These are phyloP conservation scores for Ilyonectria mors-panacis DNA, from an alignment of 2,329 filamentous ascomycete genomes.

Conservation along the genomic window DNA sequence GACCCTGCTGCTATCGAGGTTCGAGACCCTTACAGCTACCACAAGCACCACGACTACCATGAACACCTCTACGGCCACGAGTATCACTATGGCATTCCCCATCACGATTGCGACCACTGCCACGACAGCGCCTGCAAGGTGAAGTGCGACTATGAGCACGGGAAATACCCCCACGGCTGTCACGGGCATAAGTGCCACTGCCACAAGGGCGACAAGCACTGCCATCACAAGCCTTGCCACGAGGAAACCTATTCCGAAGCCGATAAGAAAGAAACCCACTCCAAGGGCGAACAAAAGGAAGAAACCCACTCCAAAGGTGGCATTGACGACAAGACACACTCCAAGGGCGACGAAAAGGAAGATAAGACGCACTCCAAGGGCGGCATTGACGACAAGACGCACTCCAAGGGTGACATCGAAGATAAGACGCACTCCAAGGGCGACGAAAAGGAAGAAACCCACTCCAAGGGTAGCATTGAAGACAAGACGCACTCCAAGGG, in stretches of 20 bases:
- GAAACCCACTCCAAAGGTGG: too few relatives aligned
- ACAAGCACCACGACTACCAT: conserved; percentile 23
- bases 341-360: too few relatives aligned
- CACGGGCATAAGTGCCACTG: background rate
- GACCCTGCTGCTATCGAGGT: background rate
- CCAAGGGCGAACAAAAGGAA: too few relatives aligned
- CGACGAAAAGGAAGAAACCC: too few relatives aligned
- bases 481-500: too few relatives aligned
- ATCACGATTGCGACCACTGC: background rate
- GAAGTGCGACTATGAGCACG: conserved; percentile 4
- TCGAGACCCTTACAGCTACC: conserved; percentile 13
- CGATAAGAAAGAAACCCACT: too few relatives aligned
- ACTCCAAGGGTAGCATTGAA: too few relatives aligned
- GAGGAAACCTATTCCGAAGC: background rate
- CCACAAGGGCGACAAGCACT: background rate
- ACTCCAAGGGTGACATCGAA: too few relatives aligned
- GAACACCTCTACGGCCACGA: conserved; percentile 12
- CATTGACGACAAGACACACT: too few relatives aligned
- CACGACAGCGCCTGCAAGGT: background rate
- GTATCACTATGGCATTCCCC: conserved; percentile 6
- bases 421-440: too few relatives aligned
- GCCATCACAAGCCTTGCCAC: background rate
- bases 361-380: too few relatives aligned
- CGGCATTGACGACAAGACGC: too few relatives aligned
- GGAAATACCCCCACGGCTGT: background rate